Conservation (phyloP, 2,329 filamentous ascomycete species). For the Ophiocordyceps camponoti-leonardi region DNA sequence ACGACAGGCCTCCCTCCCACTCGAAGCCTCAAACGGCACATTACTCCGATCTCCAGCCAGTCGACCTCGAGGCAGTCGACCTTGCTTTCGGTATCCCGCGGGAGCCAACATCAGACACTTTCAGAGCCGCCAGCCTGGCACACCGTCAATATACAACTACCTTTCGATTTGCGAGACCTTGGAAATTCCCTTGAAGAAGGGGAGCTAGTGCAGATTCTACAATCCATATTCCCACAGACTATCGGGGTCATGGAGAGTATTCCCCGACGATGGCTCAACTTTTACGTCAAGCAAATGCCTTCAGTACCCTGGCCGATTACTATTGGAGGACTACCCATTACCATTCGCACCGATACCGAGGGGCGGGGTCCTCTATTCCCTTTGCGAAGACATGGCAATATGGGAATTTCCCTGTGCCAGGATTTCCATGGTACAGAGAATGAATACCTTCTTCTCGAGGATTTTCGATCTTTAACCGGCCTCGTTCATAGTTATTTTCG, state of each 20-base stretch:
- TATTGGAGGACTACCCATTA: not conserved
- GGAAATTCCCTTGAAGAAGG: not conserved
- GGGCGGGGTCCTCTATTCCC: not conserved
- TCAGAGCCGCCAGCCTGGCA: not conserved
- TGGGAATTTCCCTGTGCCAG: not conserved
- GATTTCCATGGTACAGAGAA: not conserved
- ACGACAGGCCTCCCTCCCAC: too few relatives aligned
- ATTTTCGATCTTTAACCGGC: not conserved
- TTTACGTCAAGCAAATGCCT: not conserved
- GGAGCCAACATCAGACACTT: too few relatives aligned
- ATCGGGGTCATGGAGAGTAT: not conserved
- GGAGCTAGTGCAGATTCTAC: not conserved
- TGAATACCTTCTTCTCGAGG: not conserved
- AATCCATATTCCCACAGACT: not conserved
- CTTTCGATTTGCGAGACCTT: not conserved
- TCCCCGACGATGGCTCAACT: not conserved
- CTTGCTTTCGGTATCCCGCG: too few relatives aligned
- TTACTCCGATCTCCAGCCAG: too few relatives aligned
- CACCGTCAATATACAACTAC: not conserved
- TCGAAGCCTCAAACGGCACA: too few relatives aligned
- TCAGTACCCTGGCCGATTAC: not conserved
- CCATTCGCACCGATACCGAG: not conserved
- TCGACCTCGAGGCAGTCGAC: too few relatives aligned
- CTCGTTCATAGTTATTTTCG: not conserved
- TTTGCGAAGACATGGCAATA: not conserved